A percentile compares a stretch with the other conserved stretches of the same genome.
Evolutionary conservation across 305 asterid species (phyloP).

Genomic region (Plantago coronopus): DNA sequence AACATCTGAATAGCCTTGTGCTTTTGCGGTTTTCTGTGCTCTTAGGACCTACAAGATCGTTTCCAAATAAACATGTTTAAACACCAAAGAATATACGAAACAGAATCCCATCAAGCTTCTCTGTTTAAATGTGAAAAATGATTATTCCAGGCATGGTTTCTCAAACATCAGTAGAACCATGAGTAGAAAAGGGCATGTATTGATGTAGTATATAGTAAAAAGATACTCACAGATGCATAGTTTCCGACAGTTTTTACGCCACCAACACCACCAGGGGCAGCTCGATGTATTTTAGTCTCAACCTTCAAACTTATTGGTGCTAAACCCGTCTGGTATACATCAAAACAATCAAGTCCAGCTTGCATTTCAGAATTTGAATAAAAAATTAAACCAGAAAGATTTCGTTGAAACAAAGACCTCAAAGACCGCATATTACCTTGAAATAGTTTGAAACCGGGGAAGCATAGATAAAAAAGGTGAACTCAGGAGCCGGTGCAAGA

Average conservation of each 20-base stretch:
- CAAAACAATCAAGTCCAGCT: neutral
- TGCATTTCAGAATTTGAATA: neutral
- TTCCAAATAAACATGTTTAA: no score
- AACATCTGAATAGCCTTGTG: constrained; percentile 89
- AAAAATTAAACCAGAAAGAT: neutral
- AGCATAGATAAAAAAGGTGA: constrained; percentile 82
- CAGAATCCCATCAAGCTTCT: neutral
- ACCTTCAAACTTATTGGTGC: constrained; percentile 86
- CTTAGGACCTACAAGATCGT: constrained; percentile 54
- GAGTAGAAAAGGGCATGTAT: constrained; percentile 2
- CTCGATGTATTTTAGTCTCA: constrained; percentile 92
- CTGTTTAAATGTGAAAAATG: constrained; percentile 1
- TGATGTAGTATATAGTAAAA: neutral
- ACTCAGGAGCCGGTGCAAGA: constrained; percentile 95
- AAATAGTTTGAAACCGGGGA: constrained; percentile 96
- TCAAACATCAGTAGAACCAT: neutral
- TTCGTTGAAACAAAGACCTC: neutral
- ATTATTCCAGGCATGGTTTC: neutral
- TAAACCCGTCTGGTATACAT: constrained; percentile 70
- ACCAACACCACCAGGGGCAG: constrained; percentile 98
- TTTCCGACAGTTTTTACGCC: constrained; percentile 95
- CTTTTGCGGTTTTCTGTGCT: constrained; percentile 93
- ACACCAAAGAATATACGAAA: neutral
- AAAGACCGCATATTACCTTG: constrained; percentile 46
- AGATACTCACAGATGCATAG: constrained; percentile 77